phyloP scores from a whole-genome alignment of 305 asterid species.

The Fraxinus sp. region DNA sequence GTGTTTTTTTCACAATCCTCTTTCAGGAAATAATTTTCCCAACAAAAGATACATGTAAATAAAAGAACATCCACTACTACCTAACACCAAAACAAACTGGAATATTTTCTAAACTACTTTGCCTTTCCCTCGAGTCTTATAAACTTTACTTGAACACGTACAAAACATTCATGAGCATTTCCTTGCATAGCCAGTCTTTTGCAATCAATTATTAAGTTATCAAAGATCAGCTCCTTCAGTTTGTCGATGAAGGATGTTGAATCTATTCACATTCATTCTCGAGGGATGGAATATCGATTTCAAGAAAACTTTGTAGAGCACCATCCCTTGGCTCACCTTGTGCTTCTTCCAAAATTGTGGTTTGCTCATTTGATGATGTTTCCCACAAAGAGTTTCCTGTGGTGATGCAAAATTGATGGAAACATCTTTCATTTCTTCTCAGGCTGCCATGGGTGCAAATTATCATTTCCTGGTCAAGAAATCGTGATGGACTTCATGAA shows the following conservation, averaged over 20 bases:
- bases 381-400: neutral
- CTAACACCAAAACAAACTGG: conserved; percentile 43
- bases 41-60: conserved; percentile 22
- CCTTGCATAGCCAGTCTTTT: conserved; percentile 19
- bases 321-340: conserved; percentile 14
- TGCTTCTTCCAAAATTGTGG: conserved; percentile 19
- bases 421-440: conserved; percentile 75
- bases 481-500: conserved; percentile 36
- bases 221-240: conserved; percentile 26
- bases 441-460: conserved; percentile 89
- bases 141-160: conserved; percentile 24
- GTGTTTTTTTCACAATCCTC: conserved; percentile 21
- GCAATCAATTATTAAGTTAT: conserved; percentile 27
- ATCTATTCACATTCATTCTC: conserved; percentile 15
- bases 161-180: conserved; percentile 18
- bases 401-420: neutral
- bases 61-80: conserved; percentile 39
- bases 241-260: conserved; percentile 14
- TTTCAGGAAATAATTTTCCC: conserved; percentile 33
- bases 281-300: conserved; percentile 13
- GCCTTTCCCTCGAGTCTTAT: conserved; percentile 25
- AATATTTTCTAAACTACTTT: conserved; percentile 31
- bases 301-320: conserved; percentile 22
- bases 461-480: conserved; percentile 80
- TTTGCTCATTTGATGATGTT: conserved; percentile 2